Percentiles rank a stretch among this genome's conserved stretches.
These are phyloP conservation scores for Penicillium sp. DNA, from an alignment of 2,329 filamentous ascomycete genomes.

Conservation along the genomic window DNA sequence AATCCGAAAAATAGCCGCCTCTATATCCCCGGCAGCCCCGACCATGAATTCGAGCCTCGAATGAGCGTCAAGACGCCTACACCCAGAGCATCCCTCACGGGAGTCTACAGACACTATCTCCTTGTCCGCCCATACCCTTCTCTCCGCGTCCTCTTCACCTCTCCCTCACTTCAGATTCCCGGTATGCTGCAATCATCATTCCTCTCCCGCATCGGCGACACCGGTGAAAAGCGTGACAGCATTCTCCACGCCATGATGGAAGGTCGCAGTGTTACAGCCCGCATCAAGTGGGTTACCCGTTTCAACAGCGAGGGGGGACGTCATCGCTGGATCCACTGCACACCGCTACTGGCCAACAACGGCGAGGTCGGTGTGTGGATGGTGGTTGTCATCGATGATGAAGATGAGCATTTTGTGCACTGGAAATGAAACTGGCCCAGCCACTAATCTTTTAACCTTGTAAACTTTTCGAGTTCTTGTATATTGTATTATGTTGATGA, in stretches of 20 bases:
- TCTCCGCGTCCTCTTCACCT: slow-evolving; percentile 66
- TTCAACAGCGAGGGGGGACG: slow-evolving; percentile 54
- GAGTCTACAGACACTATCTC: slow-evolving; percentile 54
- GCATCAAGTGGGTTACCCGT: slow-evolving; percentile 66
- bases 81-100: slow-evolving; percentile 26
- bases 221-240: slow-evolving; percentile 51
- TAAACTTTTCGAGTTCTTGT: not conserved
- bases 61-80: not conserved
- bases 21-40: slow-evolving; percentile 12
- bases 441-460: not conserved
- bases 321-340: slow-evolving; percentile 75
- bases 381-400: slow-evolving; percentile 69
- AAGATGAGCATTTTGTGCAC: slow-evolving; percentile 35
- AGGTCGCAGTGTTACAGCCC: slow-evolving; percentile 69
- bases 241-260: slow-evolving; percentile 60
- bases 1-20: slow-evolving; percentile 11
- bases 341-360: slow-evolving; percentile 65
- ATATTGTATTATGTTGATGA: not conserved
- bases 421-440: slow-evolving; percentile 15
- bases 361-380: slow-evolving; percentile 74
- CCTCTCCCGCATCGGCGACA: slow-evolving; percentile 46
- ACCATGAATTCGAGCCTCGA: slow-evolving; percentile 10
- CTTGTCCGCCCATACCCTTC: slow-evolving; percentile 60
- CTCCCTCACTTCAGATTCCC: slow-evolving; percentile 63
- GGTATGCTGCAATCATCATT: slow-evolving; percentile 63